A percentile compares a stretch with the other conserved stretches of the same genome.
phyloP scores from a whole-genome alignment of 2,329 filamentous ascomycete genomes.

The Gaeumannomyces sp. region DNA sequence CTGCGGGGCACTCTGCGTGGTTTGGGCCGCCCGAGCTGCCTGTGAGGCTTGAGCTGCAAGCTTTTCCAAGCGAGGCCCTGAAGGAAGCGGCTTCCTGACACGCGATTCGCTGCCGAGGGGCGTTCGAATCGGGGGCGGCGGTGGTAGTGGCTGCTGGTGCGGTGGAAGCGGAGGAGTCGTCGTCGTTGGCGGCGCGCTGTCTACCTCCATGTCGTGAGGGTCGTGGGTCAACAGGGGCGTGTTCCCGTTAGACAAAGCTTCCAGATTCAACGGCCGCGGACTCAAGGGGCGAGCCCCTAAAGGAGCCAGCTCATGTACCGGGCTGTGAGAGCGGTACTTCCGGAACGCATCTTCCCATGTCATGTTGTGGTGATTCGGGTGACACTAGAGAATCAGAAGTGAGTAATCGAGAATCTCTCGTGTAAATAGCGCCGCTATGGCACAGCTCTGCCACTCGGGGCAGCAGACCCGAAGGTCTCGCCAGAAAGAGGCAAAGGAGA shows the following conservation, averaged over 20 bases:
- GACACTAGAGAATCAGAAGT: slow-evolving; percentile 35
- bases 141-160: slow-evolving; percentile 11
- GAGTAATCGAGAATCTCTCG: background rate
- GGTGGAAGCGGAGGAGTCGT: background rate
- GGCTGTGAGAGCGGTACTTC: slow-evolving; percentile 49
- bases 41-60: slow-evolving; percentile 27
- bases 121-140: slow-evolving; percentile 29
- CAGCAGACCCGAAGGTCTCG: background rate
- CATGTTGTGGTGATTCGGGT: slow-evolving; percentile 54
- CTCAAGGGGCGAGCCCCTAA: slow-evolving; percentile 31
- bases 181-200: slow-evolving; percentile 30
- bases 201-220: slow-evolving; percentile 50
- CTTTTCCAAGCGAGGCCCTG: slow-evolving; percentile 49
- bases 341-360: slow-evolving; percentile 53
- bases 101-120: slow-evolving; percentile 40
- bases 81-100: slow-evolving; percentile 50
- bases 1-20: slow-evolving; percentile 18
- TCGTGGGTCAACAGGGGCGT: slow-evolving; percentile 35
- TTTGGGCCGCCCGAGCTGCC: slow-evolving; percentile 23
- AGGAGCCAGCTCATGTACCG: slow-evolving; percentile 44
- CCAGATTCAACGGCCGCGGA: slow-evolving; percentile 35
- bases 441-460: background rate
- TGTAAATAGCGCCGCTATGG: slow-evolving; percentile 11
- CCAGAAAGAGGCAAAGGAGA: slow-evolving; percentile 3
- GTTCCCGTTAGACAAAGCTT: slow-evolving; percentile 30